Base-by-base conservation (phyloP, 352 stramenopile species). In the Globisporangium cederbergense region DNA sequence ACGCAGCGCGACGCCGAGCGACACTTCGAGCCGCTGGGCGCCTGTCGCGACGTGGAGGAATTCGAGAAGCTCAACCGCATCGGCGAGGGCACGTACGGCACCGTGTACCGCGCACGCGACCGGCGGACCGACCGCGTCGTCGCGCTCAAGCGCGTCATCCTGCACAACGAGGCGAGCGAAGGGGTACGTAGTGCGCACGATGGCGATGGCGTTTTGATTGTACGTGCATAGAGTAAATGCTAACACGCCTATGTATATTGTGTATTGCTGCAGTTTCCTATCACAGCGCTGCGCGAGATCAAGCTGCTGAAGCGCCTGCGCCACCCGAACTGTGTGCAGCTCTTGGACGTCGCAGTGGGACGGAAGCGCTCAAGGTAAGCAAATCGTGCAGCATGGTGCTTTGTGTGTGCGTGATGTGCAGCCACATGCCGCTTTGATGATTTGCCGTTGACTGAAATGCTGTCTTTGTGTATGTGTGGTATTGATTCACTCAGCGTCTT, bases 91-190 rank as follows among this genome's bases (percentile, higher is more conserved):
- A 91, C 85, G 16, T 95, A 94, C 66, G 91, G 92, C 47, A 89
- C 94, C 14, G 93, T 98, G 0, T 98, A 98, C 64, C 78, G 83
- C 51, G 93, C 93, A 32, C 64, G 77, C 13, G 83, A 97, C 65
- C 87, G 79, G 49, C 16, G 64, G 43, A 83, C 76, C 18, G 69
- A 74, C 52, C 67, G 86, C n/a, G 72, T 93, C 38, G 88, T 98
- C 28, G 94, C 94, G 28, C 77, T 98, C 46, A 98, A 98, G 68
- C 86, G 88, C 50, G 93, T 97, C 47, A 83, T 96, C 55, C 77
- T 96, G 55, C 90, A 98, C 76, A 94, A 98, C 69, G 91, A 97
- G 76, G 73, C 73, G 22, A 89, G 78, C 64, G 88, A 97, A 66
- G 90, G 90, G 30, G 96, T 97, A 71, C 74, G 78, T 14, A 32